A percentile compares a stretch with the other conserved stretches of the same genome.
phyloP scores from a whole-genome alignment of 768 basidiomycete genomes.

The Hericium alpestre region DNA sequence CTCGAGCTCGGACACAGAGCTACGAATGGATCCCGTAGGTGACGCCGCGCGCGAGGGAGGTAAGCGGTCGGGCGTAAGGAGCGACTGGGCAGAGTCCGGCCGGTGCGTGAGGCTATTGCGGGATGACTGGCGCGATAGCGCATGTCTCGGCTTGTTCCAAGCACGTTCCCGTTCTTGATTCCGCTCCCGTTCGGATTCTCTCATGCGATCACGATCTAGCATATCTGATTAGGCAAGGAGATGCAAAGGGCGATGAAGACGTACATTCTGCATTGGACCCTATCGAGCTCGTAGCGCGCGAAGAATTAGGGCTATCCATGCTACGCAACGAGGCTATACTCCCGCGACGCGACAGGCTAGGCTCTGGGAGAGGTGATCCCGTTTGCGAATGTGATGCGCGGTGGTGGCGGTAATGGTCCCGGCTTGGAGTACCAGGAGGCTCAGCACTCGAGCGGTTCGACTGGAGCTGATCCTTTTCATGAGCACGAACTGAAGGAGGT shows the following conservation, averaged over 20 bases:
- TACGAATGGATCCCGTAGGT: conserved; percentile 8
- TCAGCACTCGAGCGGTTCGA: neutral
- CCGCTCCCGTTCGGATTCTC: conserved; percentile 20
- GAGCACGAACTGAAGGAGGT: neutral
- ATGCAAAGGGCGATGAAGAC: neutral
- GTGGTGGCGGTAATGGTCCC: conserved; percentile 14
- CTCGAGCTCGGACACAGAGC: conserved; percentile 20
- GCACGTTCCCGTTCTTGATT: conserved; percentile 32
- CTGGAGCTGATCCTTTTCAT: neutral
- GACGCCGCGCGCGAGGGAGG: conserved; percentile 6
- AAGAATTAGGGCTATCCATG: conserved; percentile 7
- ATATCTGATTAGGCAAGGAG: neutral
- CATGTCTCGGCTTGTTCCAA: conserved; percentile 33
- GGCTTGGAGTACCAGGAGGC: conserved; percentile 5
- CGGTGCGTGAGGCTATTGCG: conserved; percentile 29
- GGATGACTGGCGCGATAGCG: conserved; percentile 32
- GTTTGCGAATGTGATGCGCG: conserved; percentile 12
- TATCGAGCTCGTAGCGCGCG: conserved; percentile 4
- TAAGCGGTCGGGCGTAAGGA: neutral
- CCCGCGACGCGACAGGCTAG: conserved; percentile 5
- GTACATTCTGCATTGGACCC: conserved; percentile 12
- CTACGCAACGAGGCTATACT: conserved; percentile 3
- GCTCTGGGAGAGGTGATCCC: conserved; percentile 12
- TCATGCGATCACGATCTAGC: conserved; percentile 20
- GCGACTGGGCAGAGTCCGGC: neutral